phyloP scores from a whole-genome alignment of 768 basidiomycete genomes.

The Rhodotorula graminis region DNA sequence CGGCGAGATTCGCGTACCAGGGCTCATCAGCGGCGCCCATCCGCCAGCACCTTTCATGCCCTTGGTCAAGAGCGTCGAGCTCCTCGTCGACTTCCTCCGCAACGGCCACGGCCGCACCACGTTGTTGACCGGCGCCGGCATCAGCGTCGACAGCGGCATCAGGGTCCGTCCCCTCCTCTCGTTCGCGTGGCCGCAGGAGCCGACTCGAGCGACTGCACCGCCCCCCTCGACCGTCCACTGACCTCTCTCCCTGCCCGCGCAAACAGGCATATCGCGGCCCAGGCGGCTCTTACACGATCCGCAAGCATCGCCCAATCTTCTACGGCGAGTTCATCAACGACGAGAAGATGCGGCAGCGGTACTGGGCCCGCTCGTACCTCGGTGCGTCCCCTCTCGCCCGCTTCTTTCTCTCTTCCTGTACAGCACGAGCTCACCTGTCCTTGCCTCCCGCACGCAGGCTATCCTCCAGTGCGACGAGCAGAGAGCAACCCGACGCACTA shows the following conservation, averaged over 20 bases:
- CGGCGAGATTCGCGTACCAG: constrained; percentile 23
- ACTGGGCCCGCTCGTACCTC: constrained; percentile 58
- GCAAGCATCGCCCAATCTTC: constrained; percentile 31
- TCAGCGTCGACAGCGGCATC: constrained; percentile 93
- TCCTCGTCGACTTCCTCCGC: constrained; percentile 8
- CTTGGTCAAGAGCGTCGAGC: constrained; percentile 6
- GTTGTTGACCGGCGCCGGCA: constrained; percentile 58
- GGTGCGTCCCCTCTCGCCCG: too few species aligned
- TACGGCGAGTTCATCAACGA: constrained; percentile 28
- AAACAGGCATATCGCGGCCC: constrained; percentile 47
- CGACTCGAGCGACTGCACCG: too few species aligned
- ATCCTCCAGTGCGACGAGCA: constrained; percentile 74
- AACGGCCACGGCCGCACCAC: constrained; percentile 22
- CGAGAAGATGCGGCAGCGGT: constrained; percentile 62
- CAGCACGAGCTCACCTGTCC: neutral
- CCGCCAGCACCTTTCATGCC: constrained; percentile 18
- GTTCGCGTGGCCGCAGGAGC: too few species aligned
- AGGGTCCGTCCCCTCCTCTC: constrained; percentile 72
- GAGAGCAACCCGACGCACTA: constrained; percentile 84
- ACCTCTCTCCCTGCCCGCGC: neutral
- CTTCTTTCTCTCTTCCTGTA: constrained; percentile 33
- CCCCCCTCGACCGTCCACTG: constrained; percentile 32
- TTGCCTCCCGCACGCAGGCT: constrained; percentile 49
- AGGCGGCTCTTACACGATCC: constrained; percentile 55
- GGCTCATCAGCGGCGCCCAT: constrained; percentile 1